Base-by-base conservation (phyloP, 2,329 filamentous ascomycete species). In the Elsinoe arachidis region DNA sequence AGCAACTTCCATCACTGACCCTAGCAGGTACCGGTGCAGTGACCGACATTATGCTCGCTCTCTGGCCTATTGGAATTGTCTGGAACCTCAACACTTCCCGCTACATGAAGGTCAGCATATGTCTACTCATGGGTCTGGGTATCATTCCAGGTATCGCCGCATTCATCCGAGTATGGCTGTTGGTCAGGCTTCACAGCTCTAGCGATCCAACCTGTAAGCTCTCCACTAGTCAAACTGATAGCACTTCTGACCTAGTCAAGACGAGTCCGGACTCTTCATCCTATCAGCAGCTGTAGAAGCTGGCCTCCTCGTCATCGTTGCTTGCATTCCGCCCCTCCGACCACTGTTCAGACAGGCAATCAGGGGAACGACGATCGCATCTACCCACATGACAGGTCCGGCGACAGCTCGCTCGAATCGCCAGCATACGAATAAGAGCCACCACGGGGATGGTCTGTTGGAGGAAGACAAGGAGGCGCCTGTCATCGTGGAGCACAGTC, bases 271-370 rank as follows among this genome's bases (percentile, higher is more conserved):
- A 10, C 26, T 52, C 7, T 52, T 35, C 47, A 35, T 37, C 21
- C 11, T 52, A 34, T 52, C 26, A 19, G 47, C 47, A 2, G 30
- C 26, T 5, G 26, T 52, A 5, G 47, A 52, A 37, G 26, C 33
- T 12, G 47, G 47, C 11, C 15, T 19, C 14, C 47, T 52, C 11
- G 15, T 52, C 26, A 52, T 52, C 15, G 17, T 52, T n/a, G 26
- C 17, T 12, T 52, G 17, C 7, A 52, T 52, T 11, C 26, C 47
- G 5, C 47, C 47, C 12, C 47, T 52, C 17, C 15, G 47, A 37
- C 47, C 47, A 35, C 26, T 52, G 47, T 52, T 52, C 47, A 52
- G 26, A 33, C 19, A 47, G 19, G 44, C 44, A 41, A 17, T 41
- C 38, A 41, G 38, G 7, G 38, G 38, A 14, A 41, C n/a, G 7